Conservation (phyloP, 2,329 filamentous ascomycete species). For the Colletotrichum filicis region DNA sequence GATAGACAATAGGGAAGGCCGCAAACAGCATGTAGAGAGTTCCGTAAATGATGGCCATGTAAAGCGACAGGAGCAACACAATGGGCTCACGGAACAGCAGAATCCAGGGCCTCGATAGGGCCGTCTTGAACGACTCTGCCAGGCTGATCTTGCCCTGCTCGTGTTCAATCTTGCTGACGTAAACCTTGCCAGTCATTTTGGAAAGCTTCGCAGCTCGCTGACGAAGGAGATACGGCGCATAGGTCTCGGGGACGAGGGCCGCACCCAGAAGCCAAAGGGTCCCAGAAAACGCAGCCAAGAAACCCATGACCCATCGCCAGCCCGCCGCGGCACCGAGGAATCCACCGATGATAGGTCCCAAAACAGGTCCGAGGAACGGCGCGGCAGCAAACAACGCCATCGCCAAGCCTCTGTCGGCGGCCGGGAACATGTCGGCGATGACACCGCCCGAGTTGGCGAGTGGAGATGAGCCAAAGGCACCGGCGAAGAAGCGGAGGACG, state of each 20-base stretch:
- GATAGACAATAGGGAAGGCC: slow-evolving; percentile 74
- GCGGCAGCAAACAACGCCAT: slow-evolving; percentile 72
- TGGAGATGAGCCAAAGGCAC: slow-evolving; percentile 69
- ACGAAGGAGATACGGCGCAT: slow-evolving; percentile 40
- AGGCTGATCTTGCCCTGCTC: slow-evolving; percentile 48
- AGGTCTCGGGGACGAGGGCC: slow-evolving; percentile 55
- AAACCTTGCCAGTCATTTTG: slow-evolving; percentile 35
- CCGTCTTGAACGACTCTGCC: slow-evolving; percentile 57
- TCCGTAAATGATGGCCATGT: slow-evolving; percentile 71
- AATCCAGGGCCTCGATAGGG: slow-evolving; percentile 69
- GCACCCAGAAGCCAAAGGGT: slow-evolving; percentile 45
- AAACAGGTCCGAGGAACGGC: slow-evolving; percentile 73
- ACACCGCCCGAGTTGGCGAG: slow-evolving; percentile 72
- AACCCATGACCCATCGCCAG: slow-evolving; percentile 77
- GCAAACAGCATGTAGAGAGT: slow-evolving; percentile 70
- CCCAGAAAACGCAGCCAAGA: slow-evolving; percentile 68
- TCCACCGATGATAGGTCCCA: slow-evolving; percentile 73
- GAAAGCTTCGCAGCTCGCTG: slow-evolving; percentile 38
- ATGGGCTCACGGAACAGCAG: slow-evolving; percentile 78
- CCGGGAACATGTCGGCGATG: slow-evolving; percentile 69
- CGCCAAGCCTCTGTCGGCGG: slow-evolving; percentile 64
- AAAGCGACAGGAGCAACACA: slow-evolving; percentile 71
- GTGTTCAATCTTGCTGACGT: slow-evolving; percentile 54
- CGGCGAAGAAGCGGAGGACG: slow-evolving; percentile 73
- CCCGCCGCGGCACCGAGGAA: slow-evolving; percentile 72